Percentiles rank a stretch among this genome's conserved stretches.
phyloP scores from a whole-genome alignment of 768 basidiomycete species.

The Suillus weaverae region DNA sequence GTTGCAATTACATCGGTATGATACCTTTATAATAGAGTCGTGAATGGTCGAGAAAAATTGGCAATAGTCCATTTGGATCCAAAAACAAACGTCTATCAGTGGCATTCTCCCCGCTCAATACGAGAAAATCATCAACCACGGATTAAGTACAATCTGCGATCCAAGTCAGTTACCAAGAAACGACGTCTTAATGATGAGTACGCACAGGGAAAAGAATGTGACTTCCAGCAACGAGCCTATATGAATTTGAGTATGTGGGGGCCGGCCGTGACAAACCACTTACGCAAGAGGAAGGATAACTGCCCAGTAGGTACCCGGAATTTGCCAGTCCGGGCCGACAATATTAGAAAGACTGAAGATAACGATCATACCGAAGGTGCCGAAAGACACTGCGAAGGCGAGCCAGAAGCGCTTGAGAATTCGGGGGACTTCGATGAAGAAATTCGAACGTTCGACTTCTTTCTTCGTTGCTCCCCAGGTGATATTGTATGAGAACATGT shows the following conservation, averaged over 20 bases:
- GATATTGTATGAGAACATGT: constrained; percentile 53
- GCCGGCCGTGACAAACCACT: constrained; percentile 28
- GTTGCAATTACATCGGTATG: not conserved
- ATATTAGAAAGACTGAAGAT: constrained; percentile 48
- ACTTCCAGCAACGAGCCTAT: constrained; percentile 57
- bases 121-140: constrained; percentile 86
- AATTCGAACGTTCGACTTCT: constrained; percentile 79
- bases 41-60: not conserved
- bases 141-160: constrained; percentile 77
- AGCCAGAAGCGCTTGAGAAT: constrained; percentile 80
- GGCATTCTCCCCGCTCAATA: constrained; percentile 29
- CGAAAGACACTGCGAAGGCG: constrained; percentile 55
- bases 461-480: constrained; percentile 47
- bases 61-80: not conserved
- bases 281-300: constrained; percentile 74
- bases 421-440: constrained; percentile 81
- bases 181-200: constrained; percentile 17
- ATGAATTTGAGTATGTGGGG: not conserved
- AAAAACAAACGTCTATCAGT: not conserved
- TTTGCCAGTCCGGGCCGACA: constrained; percentile 64
- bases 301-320: constrained; percentile 66
- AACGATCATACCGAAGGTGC: constrained; percentile 52
- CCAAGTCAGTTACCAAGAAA: constrained; percentile 3
- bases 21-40: not conserved
- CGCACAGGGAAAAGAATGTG: constrained; percentile 77